These are phyloP conservation scores for Backusella tarrabulga DNA, from an alignment of 192 early-diverging fungal genomes.

Conservation along the genomic window DNA sequence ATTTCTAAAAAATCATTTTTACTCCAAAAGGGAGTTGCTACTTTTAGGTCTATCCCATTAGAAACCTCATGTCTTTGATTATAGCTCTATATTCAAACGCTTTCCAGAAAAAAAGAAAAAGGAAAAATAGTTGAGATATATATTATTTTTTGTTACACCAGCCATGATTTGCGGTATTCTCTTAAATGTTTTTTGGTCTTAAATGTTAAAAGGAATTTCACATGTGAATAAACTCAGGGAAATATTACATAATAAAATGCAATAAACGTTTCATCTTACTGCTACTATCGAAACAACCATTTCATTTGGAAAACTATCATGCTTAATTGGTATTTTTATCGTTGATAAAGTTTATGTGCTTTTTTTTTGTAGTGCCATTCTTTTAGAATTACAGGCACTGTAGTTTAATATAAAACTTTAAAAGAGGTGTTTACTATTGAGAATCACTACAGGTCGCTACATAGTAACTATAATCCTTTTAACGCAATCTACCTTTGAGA, in stretches of 20 bases:
- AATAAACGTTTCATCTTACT: not conserved
- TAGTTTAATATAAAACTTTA: not conserved
- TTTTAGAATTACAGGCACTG: not conserved
- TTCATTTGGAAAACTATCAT: not conserved
- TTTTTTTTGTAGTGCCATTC: not conserved
- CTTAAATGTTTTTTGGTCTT: constrained; percentile 10
- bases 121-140: constrained; percentile 6
- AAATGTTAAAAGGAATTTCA: constrained; percentile 8
- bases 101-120: not conserved
- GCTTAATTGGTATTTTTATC: not conserved
- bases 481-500: not conserved
- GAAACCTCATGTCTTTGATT: not conserved
- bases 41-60: not conserved
- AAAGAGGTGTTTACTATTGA: too few species aligned
- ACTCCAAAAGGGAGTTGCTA: not conserved
- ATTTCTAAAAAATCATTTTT: not conserved
- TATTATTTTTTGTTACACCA: not conserved
- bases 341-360: not conserved
- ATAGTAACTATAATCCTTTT: not conserved
- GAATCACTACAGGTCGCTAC: too few species aligned
- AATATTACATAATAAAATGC: not conserved
- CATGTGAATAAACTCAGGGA: not conserved
- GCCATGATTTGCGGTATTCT: not conserved
- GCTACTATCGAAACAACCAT: not conserved
- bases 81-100: not conserved